phyloP scores from a whole-genome alignment of 805 yeast genomes.

The Wickerhamiella parazyma region DNA sequence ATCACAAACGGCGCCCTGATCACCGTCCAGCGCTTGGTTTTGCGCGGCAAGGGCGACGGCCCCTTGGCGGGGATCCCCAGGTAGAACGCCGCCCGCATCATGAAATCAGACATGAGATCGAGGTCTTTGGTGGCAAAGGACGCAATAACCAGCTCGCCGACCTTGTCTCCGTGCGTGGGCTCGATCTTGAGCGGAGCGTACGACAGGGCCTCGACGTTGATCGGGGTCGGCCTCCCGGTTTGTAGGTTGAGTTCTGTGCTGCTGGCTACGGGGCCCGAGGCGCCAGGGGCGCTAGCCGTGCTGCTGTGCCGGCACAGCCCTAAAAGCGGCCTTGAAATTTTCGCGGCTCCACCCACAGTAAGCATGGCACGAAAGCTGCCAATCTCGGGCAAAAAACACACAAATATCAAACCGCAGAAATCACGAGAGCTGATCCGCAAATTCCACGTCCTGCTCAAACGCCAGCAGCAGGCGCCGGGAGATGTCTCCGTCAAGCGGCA shows the following conservation, averaged over 20 bases:
- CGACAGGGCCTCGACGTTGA: constrained; percentile 68
- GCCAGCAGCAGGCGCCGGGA: constrained; percentile 24
- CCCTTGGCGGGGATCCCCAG: constrained; percentile 77
- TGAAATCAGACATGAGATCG: constrained; percentile 70
- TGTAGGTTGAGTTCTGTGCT: constrained; percentile 4
- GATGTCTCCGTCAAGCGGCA: constrained; percentile 14
- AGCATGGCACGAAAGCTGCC: constrained; percentile 3
- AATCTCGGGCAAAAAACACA: constrained; percentile 24
- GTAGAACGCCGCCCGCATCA: constrained; percentile 79
- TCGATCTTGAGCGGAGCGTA: constrained; percentile 65
- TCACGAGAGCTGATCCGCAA: constrained; percentile 63
- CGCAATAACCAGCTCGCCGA: constrained; percentile 62
- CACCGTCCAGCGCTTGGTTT: constrained; percentile 83
- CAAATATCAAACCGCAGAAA: constrained; percentile 46
- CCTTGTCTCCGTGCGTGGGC: constrained; percentile 55
- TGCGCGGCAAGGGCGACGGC: constrained; percentile 52
- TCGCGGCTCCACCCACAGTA: neutral
- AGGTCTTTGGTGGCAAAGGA: constrained; percentile 52
- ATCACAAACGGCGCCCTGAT: constrained; percentile 86
- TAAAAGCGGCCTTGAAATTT: neutral
- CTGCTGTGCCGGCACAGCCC: neutral
- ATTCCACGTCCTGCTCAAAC: constrained; percentile 58
- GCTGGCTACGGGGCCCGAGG: too few species aligned
- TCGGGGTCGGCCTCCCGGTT: constrained; percentile 48
- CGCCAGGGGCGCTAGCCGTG: too few species aligned